phyloP scores from a whole-genome alignment of 2,329 filamentous ascomycete genomes.

The Erysiphe pulchra region DNA sequence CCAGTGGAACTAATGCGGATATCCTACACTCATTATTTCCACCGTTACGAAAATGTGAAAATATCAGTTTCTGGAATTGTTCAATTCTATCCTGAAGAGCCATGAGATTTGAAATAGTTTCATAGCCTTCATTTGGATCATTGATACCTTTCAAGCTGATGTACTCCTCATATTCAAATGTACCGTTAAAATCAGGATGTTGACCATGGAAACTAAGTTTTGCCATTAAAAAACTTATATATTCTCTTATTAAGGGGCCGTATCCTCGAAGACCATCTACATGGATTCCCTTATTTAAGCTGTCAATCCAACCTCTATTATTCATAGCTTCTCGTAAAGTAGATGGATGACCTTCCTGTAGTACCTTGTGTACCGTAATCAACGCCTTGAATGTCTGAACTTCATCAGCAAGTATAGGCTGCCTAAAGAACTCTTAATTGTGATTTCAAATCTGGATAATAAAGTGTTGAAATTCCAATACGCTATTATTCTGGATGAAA shows the following conservation, averaged over 20 bases:
- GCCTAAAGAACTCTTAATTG: slow-evolving; percentile 23
- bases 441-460: too few species aligned
- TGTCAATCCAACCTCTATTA: slow-evolving; percentile 79
- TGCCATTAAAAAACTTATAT: slow-evolving; percentile 80
- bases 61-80: slow-evolving; percentile 93
- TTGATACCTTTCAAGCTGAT: slow-evolving; percentile 95
- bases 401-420: slow-evolving; percentile 95
- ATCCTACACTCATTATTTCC: slow-evolving; percentile 94
- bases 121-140: slow-evolving; percentile 91
- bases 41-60: slow-evolving; percentile 79
- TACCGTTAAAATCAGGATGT: slow-evolving; percentile 93
- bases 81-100: slow-evolving; percentile 94
- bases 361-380: slow-evolving; percentile 89
- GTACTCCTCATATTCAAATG: slow-evolving; percentile 98
- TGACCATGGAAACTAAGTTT: slow-evolving; percentile 94
- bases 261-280: slow-evolving; percentile 80
- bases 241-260: slow-evolving; percentile 79
- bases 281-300: slow-evolving; percentile 56
- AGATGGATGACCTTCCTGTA: slow-evolving; percentile 84
- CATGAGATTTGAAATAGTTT: slow-evolving; percentile 95
- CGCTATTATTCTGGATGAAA: slow-evolving; percentile 6
- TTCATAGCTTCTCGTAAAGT: slow-evolving; percentile 71
- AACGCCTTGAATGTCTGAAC: slow-evolving; percentile 97
- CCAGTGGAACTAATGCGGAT: slow-evolving; percentile 72
- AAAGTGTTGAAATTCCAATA: too few species aligned